Base-by-base conservation (phyloP, 805 yeast genomes). In the Schizosaccharomyces cryophilus region DNA sequence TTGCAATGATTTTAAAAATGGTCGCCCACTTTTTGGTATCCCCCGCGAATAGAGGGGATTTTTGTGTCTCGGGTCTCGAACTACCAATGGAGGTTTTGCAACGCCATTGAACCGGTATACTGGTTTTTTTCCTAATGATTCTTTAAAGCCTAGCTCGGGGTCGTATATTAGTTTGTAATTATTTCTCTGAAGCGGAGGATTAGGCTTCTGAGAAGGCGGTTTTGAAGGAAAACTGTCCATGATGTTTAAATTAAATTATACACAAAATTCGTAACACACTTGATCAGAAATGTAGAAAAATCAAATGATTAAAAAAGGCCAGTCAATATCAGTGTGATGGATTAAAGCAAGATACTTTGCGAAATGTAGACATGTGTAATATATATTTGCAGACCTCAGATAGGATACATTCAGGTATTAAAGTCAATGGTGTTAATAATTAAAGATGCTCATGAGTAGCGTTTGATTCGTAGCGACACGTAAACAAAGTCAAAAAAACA, bases 71-170 rank as follows among this genome's bases (percentile, higher is more conserved):
- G 45, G 54, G 15, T n/a, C 42, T 5, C 64, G 64, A 45, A 65
- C 66, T 47, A 65, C 67, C n/a, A 47, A 40, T 2, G 61, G 63
- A 29, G 48, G 58, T 55, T 30, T 38, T 26, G 60, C 62, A 15
- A 70, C 73, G 5, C 73, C 73, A 42, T 66, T 61, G 59, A 72
- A 71, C 38, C 76, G 73, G 47, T 71, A 69, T 11, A 72, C 67
- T 2, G 71, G 68, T 26, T 67, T 62, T 31, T 70, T 68, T 2
- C 78, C 78, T 5, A 9, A n/a, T 2, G 30, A 17, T 5, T 21
- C 56, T 29, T 51, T 51, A 29, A 11, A 24, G 6, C 35, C 35
- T 24, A 51, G 9, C 26, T 51, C 56, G 19, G 56, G 56, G 26
- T 51, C 56, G 35, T 51, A 51, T n/a, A 51, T 19, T 5, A 51